These are phyloP conservation scores for Amanita fuliginea DNA, from an alignment of 768 basidiomycete genomes.

Conservation along the genomic window DNA sequence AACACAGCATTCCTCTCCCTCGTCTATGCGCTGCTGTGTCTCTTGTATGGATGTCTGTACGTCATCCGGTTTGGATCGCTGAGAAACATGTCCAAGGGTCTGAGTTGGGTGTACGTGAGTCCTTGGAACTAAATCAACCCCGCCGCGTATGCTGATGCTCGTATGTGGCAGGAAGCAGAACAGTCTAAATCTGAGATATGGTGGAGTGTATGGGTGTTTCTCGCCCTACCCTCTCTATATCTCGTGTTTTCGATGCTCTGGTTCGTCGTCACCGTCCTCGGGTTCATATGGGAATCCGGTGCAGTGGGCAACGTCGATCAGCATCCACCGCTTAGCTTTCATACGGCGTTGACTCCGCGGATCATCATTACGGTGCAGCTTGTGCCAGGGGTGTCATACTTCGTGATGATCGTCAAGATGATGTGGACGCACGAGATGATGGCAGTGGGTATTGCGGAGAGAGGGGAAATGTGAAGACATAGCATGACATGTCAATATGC, in stretches of 20 bases:
- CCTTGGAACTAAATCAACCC: too few relatives aligned
- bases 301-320: constrained; percentile 27
- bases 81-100: constrained; percentile 50
- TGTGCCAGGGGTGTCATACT: constrained; percentile 47
- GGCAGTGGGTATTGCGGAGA: too few relatives aligned
- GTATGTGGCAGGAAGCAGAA: constrained; percentile 41
- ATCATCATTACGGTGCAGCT: constrained; percentile 45
- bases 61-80: constrained; percentile 55
- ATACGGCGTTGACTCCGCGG: constrained; percentile 39
- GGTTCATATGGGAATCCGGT: constrained; percentile 64
- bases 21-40: constrained; percentile 47
- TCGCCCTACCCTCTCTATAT: constrained; percentile 52
- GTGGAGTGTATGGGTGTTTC: constrained; percentile 26
- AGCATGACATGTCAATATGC: too few relatives aligned
- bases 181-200: constrained; percentile 21
- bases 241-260: constrained; percentile 66
- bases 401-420: constrained; percentile 49
- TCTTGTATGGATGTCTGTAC: constrained; percentile 54
- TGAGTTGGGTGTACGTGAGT: constrained; percentile 59
- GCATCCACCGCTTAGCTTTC: constrained; percentile 24
- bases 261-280: constrained; percentile 50
- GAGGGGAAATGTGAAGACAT: too few relatives aligned
- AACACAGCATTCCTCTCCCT: constrained; percentile 47
- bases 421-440: constrained; percentile 42
- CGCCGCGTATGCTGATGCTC: background rate